These are phyloP conservation scores for Pichia insulana DNA, from an alignment of 805 yeast genomes.

Conservation along the genomic window DNA sequence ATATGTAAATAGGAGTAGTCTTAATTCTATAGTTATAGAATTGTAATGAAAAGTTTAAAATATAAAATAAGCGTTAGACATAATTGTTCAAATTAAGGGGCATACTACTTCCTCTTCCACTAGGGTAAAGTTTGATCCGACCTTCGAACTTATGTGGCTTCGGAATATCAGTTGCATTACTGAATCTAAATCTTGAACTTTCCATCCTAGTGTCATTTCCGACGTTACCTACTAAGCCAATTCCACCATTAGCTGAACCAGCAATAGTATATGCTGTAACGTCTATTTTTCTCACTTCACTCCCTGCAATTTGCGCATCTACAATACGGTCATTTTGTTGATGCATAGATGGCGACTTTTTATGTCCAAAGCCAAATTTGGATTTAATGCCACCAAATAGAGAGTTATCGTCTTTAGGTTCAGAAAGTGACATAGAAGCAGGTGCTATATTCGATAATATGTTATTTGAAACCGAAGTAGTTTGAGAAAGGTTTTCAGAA, in stretches of 20 bases:
- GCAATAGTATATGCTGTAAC: conserved; percentile 59
- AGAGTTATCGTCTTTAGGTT: conserved; percentile 3
- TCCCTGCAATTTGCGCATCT: conserved; percentile 38
- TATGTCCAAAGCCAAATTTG: conserved; percentile 11
- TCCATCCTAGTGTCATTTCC: conserved; percentile 42
- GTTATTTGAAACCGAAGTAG: conserved; percentile 1
- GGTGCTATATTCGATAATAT: conserved; percentile 12
- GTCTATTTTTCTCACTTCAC: conserved; percentile 49
- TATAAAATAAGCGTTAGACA: neutral
- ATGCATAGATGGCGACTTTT: conserved; percentile 5
- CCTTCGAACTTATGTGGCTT: conserved; percentile 77
- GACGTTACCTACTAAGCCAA: conserved; percentile 10
- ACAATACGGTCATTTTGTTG: conserved; percentile 21
- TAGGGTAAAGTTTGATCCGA: conserved; percentile 74
- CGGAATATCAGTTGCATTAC: conserved; percentile 63
- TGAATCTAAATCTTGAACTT: conserved; percentile 65
- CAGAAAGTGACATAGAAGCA: neutral
- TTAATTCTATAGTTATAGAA: neutral
- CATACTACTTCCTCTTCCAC: conserved; percentile 90
- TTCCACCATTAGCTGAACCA: conserved; percentile 21
- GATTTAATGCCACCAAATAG: conserved; percentile 8
- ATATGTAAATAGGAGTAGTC: neutral
- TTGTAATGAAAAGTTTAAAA: no score
- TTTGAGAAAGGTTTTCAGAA: conserved; percentile 16
- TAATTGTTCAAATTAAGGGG: conserved; percentile 52